Evolutionary conservation across 2,329 filamentous ascomycete species (phyloP), one percentile per base, ranked within the genome.

Genomic region (Sordariomycetes sp.): DNA sequence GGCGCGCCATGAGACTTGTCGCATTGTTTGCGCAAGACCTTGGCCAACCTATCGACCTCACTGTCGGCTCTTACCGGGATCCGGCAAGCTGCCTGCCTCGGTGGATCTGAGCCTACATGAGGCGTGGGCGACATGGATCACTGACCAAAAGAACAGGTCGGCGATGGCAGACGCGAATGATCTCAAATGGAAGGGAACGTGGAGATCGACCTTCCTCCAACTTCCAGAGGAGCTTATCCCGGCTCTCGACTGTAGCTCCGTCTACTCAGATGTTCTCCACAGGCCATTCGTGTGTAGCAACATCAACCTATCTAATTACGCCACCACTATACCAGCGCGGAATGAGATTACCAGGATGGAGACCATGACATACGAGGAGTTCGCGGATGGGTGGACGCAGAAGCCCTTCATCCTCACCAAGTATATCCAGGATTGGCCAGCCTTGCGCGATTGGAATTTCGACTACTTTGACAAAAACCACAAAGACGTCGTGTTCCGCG

Each of bases 221-320:
- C 74, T 89, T 15, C 68, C 75, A 1, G 60, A 65, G 22, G 68
- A 70, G 15, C 72, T 76, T 58, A 75, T 80, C 53, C 76, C 82
- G 42, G 74, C 71, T 13, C 74, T 95, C 39, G 79, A 87, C 63
- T 96, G 91, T 71, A 78, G 78, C 55, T 82, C 84, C 64, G 82
- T 97, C 55, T 97, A 89, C 69, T 96, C 92, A 15, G 92, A 99
- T 70, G 84, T 88, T 8, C 77, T 97, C 25, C 89, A 96, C 69
- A 82, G 91, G 10, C 92, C 92, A 0, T 97, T 95, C 68, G 86
- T 89, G 62, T 97, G 92, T 73, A 87, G 89, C 52, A 82, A 95
- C 66, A 84, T 90, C 32, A 71, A 79, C 1, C 72, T 95, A 48
- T 68, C 74, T 7, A 79, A 81, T 2, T 96, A 86, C 67, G 78